Base-by-base conservation (phyloP, 768 basidiomycete species). In the Boletus sp. region DNA sequence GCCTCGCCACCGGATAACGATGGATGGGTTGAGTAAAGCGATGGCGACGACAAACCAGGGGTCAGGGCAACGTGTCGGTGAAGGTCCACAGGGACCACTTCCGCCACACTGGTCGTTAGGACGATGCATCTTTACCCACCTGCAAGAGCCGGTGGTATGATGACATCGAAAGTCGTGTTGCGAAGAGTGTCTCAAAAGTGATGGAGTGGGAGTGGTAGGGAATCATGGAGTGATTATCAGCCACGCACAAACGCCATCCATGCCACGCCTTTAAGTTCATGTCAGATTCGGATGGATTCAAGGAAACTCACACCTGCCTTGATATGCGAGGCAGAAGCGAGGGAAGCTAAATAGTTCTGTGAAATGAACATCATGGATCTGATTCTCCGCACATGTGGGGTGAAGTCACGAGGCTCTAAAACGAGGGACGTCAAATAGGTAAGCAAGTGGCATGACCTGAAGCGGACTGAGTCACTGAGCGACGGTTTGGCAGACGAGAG, bases 361-460 rank as follows among this genome's bases (percentile, higher is more conserved):
- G 62, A 59, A 61, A 67, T 66, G 63, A 59, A 23, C 19, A 46
- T 48, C 30, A 47, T 53, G 50, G 14, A 63, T 56, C 58, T 58
- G 66, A 69, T 68, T 57, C 69, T 67, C 64, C 59, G 54, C 67
- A 51, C 60, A 46, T 58, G 64, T 57, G 69, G 67, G 64, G 69
- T 55, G 56, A 29, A 48, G 61, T 60, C 64, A 68, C 51, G 63
- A 50, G 60, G 52, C 0, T 33, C 52, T 14, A 48, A 54, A 64
- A 47, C 17, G 60, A 44, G 48, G 39, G 52, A 48, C 23, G 51
- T 67, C 56, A 35, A 50, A 61, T 46, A 48, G 50, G 66, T 37
- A 64, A 64, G 51, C 34, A 47, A 32, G 37, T 42, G 30, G 53
- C 38, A 45, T 9, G 48, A 55, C 34, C 34, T 27, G 14, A 46